Conservation (phyloP, 768 basidiomycete species). For the Boletus sp. region DNA sequence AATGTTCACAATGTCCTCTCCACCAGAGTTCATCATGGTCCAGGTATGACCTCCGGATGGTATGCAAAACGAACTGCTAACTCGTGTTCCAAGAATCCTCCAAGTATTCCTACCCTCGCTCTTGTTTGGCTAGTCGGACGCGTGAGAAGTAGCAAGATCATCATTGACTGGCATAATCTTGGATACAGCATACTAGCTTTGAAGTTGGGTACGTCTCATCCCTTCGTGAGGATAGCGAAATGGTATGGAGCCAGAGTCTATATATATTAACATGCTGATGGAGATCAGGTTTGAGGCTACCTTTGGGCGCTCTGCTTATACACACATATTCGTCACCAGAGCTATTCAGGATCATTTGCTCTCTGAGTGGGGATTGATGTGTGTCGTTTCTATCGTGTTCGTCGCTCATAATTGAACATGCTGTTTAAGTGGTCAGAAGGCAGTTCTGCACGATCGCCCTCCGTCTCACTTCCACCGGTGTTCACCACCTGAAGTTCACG, state of each 20-base stretch:
- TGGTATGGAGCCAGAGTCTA: constrained; percentile 44
- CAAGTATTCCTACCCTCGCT: constrained; percentile 89
- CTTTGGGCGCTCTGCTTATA: constrained; percentile 80
- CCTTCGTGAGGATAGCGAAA: constrained; percentile 70
- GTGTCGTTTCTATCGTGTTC: constrained; percentile 28
- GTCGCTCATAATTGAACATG: constrained; percentile 4
- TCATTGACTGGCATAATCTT: constrained; percentile 99
- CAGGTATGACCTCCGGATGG: constrained; percentile 55
- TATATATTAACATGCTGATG: constrained; percentile 2
- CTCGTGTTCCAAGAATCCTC: constrained; percentile 71
- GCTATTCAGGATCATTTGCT: constrained; percentile 77
- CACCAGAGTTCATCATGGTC: constrained; percentile 83
- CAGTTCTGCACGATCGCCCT: constrained; percentile 86
- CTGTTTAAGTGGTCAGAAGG: constrained; percentile 62
- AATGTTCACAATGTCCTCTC: constrained; percentile 53
- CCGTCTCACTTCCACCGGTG: constrained; percentile 78
- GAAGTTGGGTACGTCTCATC: constrained; percentile 64
- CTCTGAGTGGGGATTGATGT: constrained; percentile 76
- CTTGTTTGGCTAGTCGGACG: constrained; percentile 72
- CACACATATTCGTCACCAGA: constrained; percentile 89
- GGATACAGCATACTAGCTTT: constrained; percentile 91
- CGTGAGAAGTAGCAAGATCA: constrained; percentile 74
- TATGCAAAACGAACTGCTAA: background rate
- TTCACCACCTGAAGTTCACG: constrained; percentile 68
- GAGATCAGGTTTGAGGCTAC: constrained; percentile 69